Base-by-base conservation (phyloP, 106 monocot genomes). In the Amphibolis antarctica region DNA sequence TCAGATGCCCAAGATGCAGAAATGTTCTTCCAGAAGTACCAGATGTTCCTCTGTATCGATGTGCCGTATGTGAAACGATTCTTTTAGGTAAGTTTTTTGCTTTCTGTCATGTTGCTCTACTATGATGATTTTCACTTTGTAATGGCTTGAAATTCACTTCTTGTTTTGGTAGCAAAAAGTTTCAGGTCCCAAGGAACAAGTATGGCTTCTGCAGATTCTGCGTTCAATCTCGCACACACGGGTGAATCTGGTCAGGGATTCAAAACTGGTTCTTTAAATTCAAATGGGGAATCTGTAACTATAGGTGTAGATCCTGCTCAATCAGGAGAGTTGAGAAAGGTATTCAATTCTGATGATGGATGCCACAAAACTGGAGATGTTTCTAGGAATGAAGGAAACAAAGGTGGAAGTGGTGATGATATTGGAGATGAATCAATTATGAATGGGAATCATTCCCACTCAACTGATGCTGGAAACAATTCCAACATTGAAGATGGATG, bases 1-100 rank as follows among this genome's bases (percentile, higher is more conserved):
- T 67, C 13, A 22, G 43, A 55, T 67, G 67, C 44, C 67, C 67
- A 23, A 67, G 55, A 55, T 67, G 67, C 24, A 23, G n/a, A 25
- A 53, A 67, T 11, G 1, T 55, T 43, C 67, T 67, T 15, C 19
- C 14, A 36, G 55, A 67, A 44, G 28, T n/a, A 0, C 5, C 42
- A 0, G 67, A 67, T 44, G 36, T 67, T 55, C 36, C 53, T 29
- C 14, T 67, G 7, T 67, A 67, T 44, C 53, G 7, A 51, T 67
- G 67, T 44, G 67, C 53, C 1, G 36, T 18, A 42, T 67, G 67
- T 55, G 55, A 55, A 42, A 67, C 67, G 9, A 10, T 55, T 54
- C 55, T 67, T 9, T 28, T 5, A 67, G 30, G 67, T 67, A 67
- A n/a, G n/a, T n/a, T n/a, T n/a, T n/a, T n/a, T 19, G n/a, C 9